Evolutionary conservation across 768 basidiomycete genomes (phyloP).

Genomic region (Ephemerocybe angulata): DNA sequence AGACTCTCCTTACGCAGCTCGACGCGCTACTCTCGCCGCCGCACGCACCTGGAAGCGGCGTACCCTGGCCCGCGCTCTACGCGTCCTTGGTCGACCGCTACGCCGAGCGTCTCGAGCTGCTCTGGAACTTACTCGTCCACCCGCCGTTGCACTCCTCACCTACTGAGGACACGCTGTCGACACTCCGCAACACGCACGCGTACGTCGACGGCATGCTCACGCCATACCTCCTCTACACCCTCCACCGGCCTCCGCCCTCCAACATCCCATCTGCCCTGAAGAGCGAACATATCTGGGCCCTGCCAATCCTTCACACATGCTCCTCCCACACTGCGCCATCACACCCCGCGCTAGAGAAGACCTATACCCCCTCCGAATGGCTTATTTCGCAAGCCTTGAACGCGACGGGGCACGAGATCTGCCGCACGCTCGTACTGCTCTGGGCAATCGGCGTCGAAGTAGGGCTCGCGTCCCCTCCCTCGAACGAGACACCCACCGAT

Average conservation of each 20-base stretch:
- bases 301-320: slow-evolving; percentile 29
- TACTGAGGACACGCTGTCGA: slow-evolving; percentile 7
- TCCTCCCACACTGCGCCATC: slow-evolving; percentile 20
- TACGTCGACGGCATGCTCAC: slow-evolving; percentile 31
- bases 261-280: not conserved
- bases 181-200: slow-evolving; percentile 21
- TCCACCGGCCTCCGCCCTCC: slow-evolving; percentile 8
- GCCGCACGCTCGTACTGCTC: slow-evolving; percentile 40
- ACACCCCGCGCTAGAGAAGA: too few relatives aligned
- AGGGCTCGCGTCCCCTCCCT: slow-evolving; percentile 16
- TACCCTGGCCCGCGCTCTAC: slow-evolving; percentile 41
- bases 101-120: slow-evolving; percentile 35
- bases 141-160: not conserved
- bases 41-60: slow-evolving; percentile 19
- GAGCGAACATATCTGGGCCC: slow-evolving; percentile 28
- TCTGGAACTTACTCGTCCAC: slow-evolving; percentile 30
- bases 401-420: slow-evolving; percentile 42
- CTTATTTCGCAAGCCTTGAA: slow-evolving; percentile 29
- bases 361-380: slow-evolving; percentile 12
- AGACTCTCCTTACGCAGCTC: not conserved
- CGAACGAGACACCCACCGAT: not conserved
- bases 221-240: slow-evolving; percentile 27
- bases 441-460: slow-evolving; percentile 41
- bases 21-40: not conserved
- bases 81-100: slow-evolving; percentile 41